These are phyloP conservation scores for Cutaneotrichosporon daszewskae DNA, from an alignment of 1,284 basidiomycete species.

Conservation along the genomic window DNA sequence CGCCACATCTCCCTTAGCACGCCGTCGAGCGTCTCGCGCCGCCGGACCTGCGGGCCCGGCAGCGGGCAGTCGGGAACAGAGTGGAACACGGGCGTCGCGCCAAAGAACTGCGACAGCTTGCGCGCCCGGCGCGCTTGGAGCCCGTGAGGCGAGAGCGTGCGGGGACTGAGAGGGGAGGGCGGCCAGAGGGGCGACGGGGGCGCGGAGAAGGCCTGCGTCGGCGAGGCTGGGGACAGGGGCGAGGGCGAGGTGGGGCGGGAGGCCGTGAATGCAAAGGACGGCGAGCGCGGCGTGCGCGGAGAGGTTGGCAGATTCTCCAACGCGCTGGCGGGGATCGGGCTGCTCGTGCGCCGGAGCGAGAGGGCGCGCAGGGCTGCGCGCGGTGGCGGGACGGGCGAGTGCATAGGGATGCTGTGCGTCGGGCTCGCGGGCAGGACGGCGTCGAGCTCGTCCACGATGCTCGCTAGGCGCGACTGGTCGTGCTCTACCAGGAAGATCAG, in stretches of 20 bases:
- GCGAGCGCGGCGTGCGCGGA: background rate
- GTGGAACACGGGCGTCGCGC: too few relatives aligned
- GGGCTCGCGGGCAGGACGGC: background rate
- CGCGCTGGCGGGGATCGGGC: too few relatives aligned
- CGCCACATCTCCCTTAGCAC: slow-evolving; percentile 35
- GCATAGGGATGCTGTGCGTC: background rate
- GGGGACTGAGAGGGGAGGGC: background rate
- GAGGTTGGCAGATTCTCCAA: too few relatives aligned
- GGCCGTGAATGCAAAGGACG: too few relatives aligned
- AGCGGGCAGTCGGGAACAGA: too few relatives aligned
- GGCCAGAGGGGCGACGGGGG: background rate
- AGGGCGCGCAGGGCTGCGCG: background rate
- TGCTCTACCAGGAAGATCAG: slow-evolving; percentile 32
- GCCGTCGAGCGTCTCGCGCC: slow-evolving; percentile 29
- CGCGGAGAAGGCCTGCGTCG: background rate
- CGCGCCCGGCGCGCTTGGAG: slow-evolving; percentile 11
- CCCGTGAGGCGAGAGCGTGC: background rate
- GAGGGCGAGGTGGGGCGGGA: background rate
- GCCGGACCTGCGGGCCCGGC: background rate
- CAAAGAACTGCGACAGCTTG: slow-evolving; percentile 32
- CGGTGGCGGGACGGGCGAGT: background rate
- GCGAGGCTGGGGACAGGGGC: background rate
- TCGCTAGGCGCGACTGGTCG: slow-evolving; percentile 22
- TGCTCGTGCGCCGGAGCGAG: background rate
- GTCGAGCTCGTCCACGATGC: slow-evolving; percentile 28